Evolutionary conservation across 495 filamentous ascomycete genomes (phyloP).

Genomic region (Aspergillus incahuasiensis): DNA sequence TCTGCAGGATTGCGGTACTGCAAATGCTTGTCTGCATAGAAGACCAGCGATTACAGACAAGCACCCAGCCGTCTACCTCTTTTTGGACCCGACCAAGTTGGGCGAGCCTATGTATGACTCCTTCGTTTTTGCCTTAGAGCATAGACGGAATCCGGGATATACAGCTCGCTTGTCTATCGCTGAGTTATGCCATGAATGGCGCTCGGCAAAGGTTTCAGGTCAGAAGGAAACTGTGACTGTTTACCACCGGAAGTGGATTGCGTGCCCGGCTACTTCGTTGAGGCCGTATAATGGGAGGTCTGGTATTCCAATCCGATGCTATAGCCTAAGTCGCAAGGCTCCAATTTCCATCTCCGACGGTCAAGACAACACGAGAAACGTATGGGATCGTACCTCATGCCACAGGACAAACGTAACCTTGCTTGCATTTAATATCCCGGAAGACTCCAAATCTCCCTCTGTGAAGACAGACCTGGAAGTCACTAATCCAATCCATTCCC

Average conservation of each 20-base stretch:
- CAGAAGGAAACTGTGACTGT: constrained; percentile 13
- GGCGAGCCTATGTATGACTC: constrained; percentile 46
- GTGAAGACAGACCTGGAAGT: constrained; percentile 18
- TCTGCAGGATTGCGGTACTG: constrained; percentile 62
- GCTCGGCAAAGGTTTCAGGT: constrained; percentile 15
- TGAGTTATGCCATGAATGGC: constrained; percentile 32
- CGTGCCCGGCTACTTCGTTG: constrained; percentile 11
- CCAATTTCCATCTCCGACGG: constrained; percentile 13
- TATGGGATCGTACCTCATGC: constrained; percentile 13
- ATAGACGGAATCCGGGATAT: constrained; percentile 47
- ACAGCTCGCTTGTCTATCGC: constrained; percentile 48
- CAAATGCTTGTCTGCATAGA: constrained; percentile 55
- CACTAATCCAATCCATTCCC: constrained; percentile 18
- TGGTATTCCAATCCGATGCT: constrained; percentile 8
- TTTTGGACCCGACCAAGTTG: constrained; percentile 55
- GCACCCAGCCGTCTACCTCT: constrained; percentile 51
- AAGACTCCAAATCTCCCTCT: not conserved
- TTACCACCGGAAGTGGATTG: constrained; percentile 25
- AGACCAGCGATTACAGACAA: constrained; percentile 14
- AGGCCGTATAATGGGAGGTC: not conserved
- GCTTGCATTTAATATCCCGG: constrained; percentile 19
- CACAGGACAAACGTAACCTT: constrained; percentile 26
- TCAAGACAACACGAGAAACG: no score
- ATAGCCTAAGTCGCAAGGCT: constrained; percentile 11
- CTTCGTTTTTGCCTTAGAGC: constrained; percentile 61